phyloP scores from a whole-genome alignment of 164 flowering plant genomes.

The Macadamia integrifolia region DNA sequence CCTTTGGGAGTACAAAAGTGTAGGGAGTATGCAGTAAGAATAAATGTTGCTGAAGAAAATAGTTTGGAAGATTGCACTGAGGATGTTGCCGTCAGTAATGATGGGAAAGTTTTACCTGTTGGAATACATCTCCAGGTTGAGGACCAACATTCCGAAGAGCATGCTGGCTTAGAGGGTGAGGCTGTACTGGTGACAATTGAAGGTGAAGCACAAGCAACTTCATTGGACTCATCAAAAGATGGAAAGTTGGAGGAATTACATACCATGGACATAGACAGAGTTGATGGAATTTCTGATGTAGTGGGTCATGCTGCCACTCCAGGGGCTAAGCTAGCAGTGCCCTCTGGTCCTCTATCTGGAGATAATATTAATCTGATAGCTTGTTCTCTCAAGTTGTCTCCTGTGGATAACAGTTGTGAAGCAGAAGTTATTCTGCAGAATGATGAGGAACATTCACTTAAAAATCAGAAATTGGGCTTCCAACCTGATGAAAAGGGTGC shows the following conservation, averaged over 20 bases:
- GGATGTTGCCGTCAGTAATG: slow-evolving; percentile 17
- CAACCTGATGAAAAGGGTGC: slow-evolving; percentile 25
- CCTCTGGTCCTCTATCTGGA: slow-evolving; percentile 9
- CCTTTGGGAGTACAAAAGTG: slow-evolving; percentile 21
- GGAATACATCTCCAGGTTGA: too few relatives aligned
- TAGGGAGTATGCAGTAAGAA: slow-evolving; percentile 16
- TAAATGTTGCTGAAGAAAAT: slow-evolving; percentile 19
- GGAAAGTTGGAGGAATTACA: slow-evolving; percentile 19
- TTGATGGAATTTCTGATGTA: slow-evolving; percentile 27
- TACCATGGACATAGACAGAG: slow-evolving; percentile 33
- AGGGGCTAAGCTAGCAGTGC: slow-evolving; percentile 16
- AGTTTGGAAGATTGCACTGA: slow-evolving; percentile 16
- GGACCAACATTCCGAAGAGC: too few relatives aligned
- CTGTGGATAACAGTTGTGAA: slow-evolving; percentile 9
- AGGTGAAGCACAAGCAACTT: slow-evolving; percentile 6
- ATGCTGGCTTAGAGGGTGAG: not conserved
- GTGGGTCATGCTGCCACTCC: slow-evolving; percentile 11
- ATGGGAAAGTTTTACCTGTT: slow-evolving; percentile 16
- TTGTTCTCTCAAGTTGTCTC: slow-evolving; percentile 1
- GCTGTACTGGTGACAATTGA: not conserved
- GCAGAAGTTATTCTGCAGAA: slow-evolving; percentile 17
- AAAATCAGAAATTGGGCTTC: slow-evolving; percentile 18
- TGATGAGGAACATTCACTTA: slow-evolving; percentile 13
- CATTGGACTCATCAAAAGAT: slow-evolving; percentile 9
- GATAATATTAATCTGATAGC: slow-evolving; percentile 7